Conservation (phyloP, 176 grass and related monocot genomes). For the Triticum timopheevii region DNA sequence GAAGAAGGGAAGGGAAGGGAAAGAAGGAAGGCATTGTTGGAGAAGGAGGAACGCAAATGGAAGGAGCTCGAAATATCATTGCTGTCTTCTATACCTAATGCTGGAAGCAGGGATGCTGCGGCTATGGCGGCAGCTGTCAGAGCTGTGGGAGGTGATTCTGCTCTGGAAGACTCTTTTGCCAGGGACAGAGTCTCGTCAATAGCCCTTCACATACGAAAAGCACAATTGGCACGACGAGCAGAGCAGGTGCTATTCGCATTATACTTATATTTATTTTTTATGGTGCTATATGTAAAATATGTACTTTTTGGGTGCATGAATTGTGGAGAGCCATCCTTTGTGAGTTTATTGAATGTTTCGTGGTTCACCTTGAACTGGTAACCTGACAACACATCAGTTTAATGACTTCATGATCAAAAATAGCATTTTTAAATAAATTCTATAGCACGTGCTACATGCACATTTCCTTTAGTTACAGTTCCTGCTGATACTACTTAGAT, state of each 20-base stretch:
- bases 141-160: conserved; percentile 93
- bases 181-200: conserved; percentile 87
- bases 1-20: conserved; percentile 99
- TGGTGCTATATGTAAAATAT: not conserved
- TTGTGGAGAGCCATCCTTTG: not conserved
- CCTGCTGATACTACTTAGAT: conserved; percentile 16
- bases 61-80: conserved; percentile 97
- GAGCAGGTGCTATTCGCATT: conserved; percentile 63
- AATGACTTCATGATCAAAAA: not conserved
- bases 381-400: conserved; percentile 26
- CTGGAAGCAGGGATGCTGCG: conserved; percentile 95
- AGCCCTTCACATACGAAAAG: conserved; percentile 77
- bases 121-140: conserved; percentile 98
- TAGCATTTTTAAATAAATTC: not conserved
- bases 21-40: conserved; percentile 87
- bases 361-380: conserved; percentile 11
- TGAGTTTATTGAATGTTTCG: conserved; percentile 1
- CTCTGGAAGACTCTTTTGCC: conserved; percentile 91
- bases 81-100: conserved; percentile 90
- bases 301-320: conserved; percentile 13
- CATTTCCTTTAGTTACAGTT: not conserved
- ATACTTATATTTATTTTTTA: not conserved
- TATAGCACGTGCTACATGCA: conserved; percentile 18
- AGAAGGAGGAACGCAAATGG: conserved; percentile 98
- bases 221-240: conserved; percentile 81